Evolutionary conservation across 352 stramenopile genomes (phyloP).

Genomic region (Phytopythium litorale): DNA sequence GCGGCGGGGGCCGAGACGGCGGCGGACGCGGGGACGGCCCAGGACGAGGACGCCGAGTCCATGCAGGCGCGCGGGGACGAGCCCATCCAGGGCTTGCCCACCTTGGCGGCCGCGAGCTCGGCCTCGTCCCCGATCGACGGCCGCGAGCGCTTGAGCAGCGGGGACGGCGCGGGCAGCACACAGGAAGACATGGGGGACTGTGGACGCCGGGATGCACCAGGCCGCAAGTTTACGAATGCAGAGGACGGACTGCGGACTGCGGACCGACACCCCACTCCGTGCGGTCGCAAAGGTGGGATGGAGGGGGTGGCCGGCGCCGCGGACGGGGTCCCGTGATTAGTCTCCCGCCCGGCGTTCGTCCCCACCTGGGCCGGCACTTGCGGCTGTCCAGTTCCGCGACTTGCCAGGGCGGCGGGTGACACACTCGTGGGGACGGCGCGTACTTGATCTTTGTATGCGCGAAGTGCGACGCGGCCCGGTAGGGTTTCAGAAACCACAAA

Average conservation of each 20-base stretch:
- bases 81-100: slow-evolving; percentile 45
- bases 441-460: not conserved
- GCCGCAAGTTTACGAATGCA: slow-evolving; percentile 7
- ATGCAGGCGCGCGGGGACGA: slow-evolving; percentile 43
- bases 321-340: not conserved
- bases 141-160: slow-evolving; percentile 40
- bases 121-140: slow-evolving; percentile 30
- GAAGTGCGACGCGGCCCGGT: not conserved
- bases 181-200: slow-evolving; percentile 37
- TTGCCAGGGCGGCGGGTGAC: too few species aligned
- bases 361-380: not conserved
- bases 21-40: not conserved
- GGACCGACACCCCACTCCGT: too few species aligned
- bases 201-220: not conserved
- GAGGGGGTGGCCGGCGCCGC: not conserved
- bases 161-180: slow-evolving; percentile 29
- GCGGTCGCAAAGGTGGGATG: not conserved
- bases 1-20: slow-evolving; percentile 12
- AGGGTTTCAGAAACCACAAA: slow-evolving; percentile 13
- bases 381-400: slow-evolving; percentile 1
- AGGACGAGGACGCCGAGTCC: not conserved
- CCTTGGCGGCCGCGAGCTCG: slow-evolving; percentile 28
- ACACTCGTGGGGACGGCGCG: not conserved
- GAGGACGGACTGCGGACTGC: not conserved
- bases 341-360: not conserved